Conservation (phyloP, 2,329 filamentous ascomycete species). For the Zasmidium angulare region DNA sequence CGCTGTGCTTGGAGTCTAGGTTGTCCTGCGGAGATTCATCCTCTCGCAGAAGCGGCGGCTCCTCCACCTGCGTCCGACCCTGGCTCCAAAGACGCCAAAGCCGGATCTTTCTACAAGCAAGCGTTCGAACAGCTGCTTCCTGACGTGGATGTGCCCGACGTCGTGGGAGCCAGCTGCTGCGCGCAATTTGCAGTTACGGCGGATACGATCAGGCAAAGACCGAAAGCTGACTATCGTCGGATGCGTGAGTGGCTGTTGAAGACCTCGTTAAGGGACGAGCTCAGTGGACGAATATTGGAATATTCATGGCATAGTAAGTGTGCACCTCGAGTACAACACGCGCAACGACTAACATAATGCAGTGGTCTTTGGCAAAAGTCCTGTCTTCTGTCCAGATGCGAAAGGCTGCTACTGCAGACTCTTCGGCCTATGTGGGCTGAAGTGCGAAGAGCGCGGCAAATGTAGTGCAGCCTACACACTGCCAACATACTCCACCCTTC, state of each 20-base stretch:
- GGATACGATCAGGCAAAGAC: constrained; percentile 47
- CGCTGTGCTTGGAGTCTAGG: constrained; percentile 55
- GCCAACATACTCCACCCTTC: constrained; percentile 58
- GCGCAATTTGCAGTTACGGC: constrained; percentile 56
- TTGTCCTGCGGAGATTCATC: constrained; percentile 53
- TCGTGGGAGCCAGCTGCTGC: constrained; percentile 54
- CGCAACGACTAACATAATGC: constrained; percentile 17
- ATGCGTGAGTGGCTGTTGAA: constrained; percentile 51
- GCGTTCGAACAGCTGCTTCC: constrained; percentile 54
- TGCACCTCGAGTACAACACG: too few relatives aligned
- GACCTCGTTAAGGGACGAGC: constrained; percentile 48
- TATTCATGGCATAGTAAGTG: constrained; percentile 59
- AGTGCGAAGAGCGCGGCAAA: constrained; percentile 41
- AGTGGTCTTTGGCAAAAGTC: constrained; percentile 34
- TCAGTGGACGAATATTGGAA: constrained; percentile 57
- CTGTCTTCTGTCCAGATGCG: constrained; percentile 58
- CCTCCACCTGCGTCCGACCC: constrained; percentile 10
- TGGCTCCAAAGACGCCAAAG: constrained; percentile 15
- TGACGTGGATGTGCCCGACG: constrained; percentile 39
- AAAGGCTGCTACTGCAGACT: constrained; percentile 66
- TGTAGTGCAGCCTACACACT: constrained; percentile 61
- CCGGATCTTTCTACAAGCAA: constrained; percentile 49
- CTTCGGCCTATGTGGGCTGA: constrained; percentile 60
- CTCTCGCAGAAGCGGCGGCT: constrained; percentile 38
- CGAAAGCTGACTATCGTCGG: constrained; percentile 49